A percentile compares a stretch with the other conserved stretches of the same genome.
These are phyloP conservation scores for Tuber brumale DNA, from an alignment of 495 filamentous ascomycete species.

Conservation along the genomic window DNA sequence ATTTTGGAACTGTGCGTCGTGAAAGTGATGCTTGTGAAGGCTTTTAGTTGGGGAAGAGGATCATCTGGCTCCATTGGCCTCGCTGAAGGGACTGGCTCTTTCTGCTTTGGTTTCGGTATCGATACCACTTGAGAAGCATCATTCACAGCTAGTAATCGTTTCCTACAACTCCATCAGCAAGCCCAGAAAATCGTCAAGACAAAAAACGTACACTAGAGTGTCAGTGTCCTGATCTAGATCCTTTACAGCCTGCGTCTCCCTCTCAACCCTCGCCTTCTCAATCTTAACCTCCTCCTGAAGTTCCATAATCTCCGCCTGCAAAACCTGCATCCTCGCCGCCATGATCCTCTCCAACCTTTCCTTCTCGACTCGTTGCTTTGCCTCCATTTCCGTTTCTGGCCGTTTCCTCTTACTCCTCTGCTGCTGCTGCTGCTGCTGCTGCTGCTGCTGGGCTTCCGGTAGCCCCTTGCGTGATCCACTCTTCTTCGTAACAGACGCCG, in stretches of 20 bases:
- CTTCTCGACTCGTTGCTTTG: neutral
- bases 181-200: neutral
- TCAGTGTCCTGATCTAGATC: constrained; percentile 12
- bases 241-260: constrained; percentile 4
- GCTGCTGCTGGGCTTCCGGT: neutral
- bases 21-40: constrained; percentile 35
- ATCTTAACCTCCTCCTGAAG: constrained; percentile 13
- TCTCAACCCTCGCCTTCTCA: constrained; percentile 18
- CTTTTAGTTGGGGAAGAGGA: constrained; percentile 20
- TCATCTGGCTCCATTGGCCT: constrained; percentile 12
- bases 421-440: neutral
- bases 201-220: constrained; percentile 14
- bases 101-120: neutral
- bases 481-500: neutral
- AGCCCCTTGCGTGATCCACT: neutral
- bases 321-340: constrained; percentile 12
- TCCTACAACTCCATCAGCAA: constrained; percentile 6
- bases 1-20: constrained; percentile 12
- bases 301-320: constrained; percentile 15
- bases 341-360: constrained; percentile 16
- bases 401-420: neutral
- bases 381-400: constrained; percentile 6
- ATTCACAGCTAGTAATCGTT: constrained; percentile 26
- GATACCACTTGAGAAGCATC: constrained; percentile 26
- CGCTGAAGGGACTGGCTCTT: constrained; percentile 22